These are phyloP conservation scores for Diaporthe citriasiana DNA, from an alignment of 2,329 filamentous ascomycete species.

Conservation along the genomic window DNA sequence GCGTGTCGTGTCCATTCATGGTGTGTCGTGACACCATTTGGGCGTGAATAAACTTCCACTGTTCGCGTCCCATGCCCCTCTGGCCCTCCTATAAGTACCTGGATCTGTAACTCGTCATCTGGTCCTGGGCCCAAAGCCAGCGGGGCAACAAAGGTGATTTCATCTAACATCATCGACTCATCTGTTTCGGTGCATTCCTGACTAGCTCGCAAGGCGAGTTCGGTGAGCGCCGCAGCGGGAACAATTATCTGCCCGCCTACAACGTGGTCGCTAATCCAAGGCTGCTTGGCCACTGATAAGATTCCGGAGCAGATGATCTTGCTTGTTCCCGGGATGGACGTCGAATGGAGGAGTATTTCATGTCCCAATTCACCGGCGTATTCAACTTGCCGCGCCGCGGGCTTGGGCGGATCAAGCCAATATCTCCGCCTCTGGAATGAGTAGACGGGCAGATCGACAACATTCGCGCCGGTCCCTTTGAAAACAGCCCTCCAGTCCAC, in stretches of 20 bases:
- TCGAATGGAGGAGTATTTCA: not conserved
- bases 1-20: slow-evolving; percentile 15
- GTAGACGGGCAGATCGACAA: slow-evolving; percentile 22
- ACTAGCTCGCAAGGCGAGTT: slow-evolving; percentile 3
- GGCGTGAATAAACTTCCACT: not conserved
- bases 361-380: not conserved
- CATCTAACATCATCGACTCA: not conserved
- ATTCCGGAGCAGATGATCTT: not conserved
- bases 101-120: not conserved
- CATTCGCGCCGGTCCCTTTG: not conserved
- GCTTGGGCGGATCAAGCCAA: slow-evolving; percentile 10
- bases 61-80: not conserved
- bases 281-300: not conserved
- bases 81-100: not conserved
- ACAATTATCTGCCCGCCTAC: not conserved
- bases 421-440: slow-evolving; percentile 27
- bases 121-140: not conserved
- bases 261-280: slow-evolving; percentile 12
- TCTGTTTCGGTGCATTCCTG: not conserved
- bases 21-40: not conserved
- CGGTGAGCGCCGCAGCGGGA: not conserved
- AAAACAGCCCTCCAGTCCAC: slow-evolving; percentile 16
- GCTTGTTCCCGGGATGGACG: not conserved
- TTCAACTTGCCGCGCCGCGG: not conserved
- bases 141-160: not conserved